Conservation (phyloP, 768 basidiomycete genomes). For the Boletus rex-veris region DNA sequence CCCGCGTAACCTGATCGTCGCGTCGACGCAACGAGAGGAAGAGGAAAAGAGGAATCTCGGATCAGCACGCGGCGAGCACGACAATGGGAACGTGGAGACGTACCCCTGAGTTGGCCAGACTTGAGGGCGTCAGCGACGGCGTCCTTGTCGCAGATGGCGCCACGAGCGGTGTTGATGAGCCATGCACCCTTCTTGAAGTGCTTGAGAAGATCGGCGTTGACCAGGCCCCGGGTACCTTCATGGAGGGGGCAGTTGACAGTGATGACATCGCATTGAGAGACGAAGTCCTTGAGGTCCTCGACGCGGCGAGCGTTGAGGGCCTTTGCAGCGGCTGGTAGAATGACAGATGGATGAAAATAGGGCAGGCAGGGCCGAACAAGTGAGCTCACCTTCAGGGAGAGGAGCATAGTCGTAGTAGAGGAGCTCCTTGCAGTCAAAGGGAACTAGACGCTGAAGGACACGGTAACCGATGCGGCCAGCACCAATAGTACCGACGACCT, state of each 20-base stretch:
- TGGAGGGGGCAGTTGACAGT: constrained; percentile 90
- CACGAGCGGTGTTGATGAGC: constrained; percentile 92
- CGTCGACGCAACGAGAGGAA: background rate
- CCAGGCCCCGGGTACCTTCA: constrained; percentile 75
- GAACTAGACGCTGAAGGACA: constrained; percentile 72
- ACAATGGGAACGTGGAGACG: background rate
- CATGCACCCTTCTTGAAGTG: constrained; percentile 92
- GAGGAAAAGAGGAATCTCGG: background rate
- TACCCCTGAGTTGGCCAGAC: constrained; percentile 69
- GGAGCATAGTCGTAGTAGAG: constrained; percentile 85
- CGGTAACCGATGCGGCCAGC: constrained; percentile 83
- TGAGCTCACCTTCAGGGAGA: constrained; percentile 52
- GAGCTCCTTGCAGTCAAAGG: constrained; percentile 88
- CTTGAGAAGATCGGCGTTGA: constrained; percentile 77
- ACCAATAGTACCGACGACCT: constrained; percentile 90
- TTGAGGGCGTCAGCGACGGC: constrained; percentile 73
- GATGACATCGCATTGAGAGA: constrained; percentile 65
- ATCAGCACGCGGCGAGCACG: background rate
- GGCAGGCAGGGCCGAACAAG: background rate
- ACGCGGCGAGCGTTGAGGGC: constrained; percentile 71
- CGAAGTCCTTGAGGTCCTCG: constrained; percentile 67
- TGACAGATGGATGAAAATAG: background rate
- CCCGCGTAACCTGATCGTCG: constrained; percentile 31
- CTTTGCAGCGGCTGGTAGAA: constrained; percentile 51
- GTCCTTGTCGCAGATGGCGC: constrained; percentile 85